Evolutionary conservation across 306 rosid species (phyloP).

Genomic region (Lagenaria siceraria): DNA sequence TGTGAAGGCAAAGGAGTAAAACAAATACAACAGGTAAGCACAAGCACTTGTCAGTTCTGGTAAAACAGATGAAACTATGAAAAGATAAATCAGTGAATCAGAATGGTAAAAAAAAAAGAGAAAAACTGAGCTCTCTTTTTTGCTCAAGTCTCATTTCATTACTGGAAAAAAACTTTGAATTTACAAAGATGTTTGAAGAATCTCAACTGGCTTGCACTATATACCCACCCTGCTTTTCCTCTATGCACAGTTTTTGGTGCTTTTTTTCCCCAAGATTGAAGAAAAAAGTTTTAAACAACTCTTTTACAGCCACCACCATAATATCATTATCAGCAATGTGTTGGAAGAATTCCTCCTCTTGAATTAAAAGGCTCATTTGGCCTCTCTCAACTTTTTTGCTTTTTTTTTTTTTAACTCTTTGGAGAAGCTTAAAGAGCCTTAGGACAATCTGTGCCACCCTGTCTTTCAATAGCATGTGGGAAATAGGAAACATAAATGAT

Average conservation of each 20-base stretch:
- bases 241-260: neutral
- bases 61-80: neutral
- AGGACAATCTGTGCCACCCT: constrained; percentile 11
- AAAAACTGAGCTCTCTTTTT: neutral
- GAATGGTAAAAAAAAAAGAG: neutral
- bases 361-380: neutral
- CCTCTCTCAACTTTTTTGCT: neutral
- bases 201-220: neutral
- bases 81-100: neutral
- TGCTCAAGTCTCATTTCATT: neutral
- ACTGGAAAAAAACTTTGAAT: neutral
- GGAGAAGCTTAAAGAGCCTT: neutral
- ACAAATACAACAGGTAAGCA: neutral
- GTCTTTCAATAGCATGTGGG: constrained; percentile 10
- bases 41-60: neutral
- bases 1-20: neutral
- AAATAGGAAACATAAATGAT: constrained; percentile 11
- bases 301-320: neutral
- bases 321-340: neutral
- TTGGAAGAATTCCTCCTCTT: neutral
- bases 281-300: neutral
- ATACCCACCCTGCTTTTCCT: neutral
- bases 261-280: neutral
- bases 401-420: neutral
- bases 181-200: constrained; percentile 10